Evolutionary conservation across 2,329 filamentous ascomycete genomes (phyloP), one percentile per base, ranked within the genome.

Genomic region (Pseudogymnoascus sp.): DNA sequence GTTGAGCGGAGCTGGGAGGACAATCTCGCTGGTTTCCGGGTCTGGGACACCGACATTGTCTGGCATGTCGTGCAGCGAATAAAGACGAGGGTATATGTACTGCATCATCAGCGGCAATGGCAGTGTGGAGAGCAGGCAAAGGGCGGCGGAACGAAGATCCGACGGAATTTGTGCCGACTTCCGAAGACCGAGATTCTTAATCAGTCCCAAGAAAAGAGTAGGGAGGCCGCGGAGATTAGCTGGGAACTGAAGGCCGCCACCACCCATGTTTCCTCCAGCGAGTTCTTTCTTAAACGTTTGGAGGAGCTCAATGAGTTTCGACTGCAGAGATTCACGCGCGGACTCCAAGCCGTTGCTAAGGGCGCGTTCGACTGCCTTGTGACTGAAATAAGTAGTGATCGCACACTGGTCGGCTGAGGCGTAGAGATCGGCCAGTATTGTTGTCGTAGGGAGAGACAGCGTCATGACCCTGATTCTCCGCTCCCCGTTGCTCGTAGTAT

Each of bases 401-500:
- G 94, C 94, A 70, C 89, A 88, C 75, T 97, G 93, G 72, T 99
- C 94, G 0, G 94, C 94, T 4, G 91, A 96, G 7, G 94, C 92
- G 74, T 97, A 99, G 16, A 97, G 81, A 72, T 96, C 92, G 3
- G 92, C 90, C 64, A 99, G 78, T 71, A 86, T 93, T 66, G 92
- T 90, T 0, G 94, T 97, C 0, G 94, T 97, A 0, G 94, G 94
- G 60, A 99, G 84, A 37, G 92, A 90, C 66, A 99, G 80, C 0
- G 94, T 99, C 81, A 97, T 83, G 52, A 99, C 94, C 67, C 94
- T 86, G 69, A 99, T 99, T 63, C 94, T 86, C 70, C 94, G 85
- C 79, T 99, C 94, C 60, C 94, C 94, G 71, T 97, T 97, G 80
- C 93, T 97, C 1, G 92, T 99, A 1, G 94, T 99, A 75, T 99